Conservation (phyloP, 306 rosid species). For the Herpetospermum pedunculosum region DNA sequence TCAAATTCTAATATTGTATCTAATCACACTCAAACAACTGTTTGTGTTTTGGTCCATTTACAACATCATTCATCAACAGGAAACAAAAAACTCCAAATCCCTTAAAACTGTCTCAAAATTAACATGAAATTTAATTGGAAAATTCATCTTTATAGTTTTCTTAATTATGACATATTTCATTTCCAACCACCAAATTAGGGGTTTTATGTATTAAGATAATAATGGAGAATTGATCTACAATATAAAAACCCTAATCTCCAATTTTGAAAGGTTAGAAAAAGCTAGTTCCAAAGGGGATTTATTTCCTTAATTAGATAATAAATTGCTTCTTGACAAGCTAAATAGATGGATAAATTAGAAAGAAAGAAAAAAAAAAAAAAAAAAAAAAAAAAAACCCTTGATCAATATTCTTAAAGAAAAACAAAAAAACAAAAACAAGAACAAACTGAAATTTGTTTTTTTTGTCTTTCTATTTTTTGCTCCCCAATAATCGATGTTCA, state of each 20-base stretch:
- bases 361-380: too few relatives aligned
- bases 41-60: background rate
- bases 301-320: too few relatives aligned
- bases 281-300: too few relatives aligned
- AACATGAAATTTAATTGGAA: background rate
- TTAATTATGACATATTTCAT: background rate
- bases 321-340: background rate
- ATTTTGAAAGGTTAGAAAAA: too few relatives aligned
- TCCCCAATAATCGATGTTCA: background rate
- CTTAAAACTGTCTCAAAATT: too few relatives aligned
- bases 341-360: too few relatives aligned
- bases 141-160: background rate
- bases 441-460: background rate
- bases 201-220: background rate
- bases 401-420: background rate
- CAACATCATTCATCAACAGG: background rate
- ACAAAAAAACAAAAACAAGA: background rate
- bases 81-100: too few relatives aligned
- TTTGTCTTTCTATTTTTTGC: background rate
- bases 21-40: background rate
- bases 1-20: constrained; percentile 1
- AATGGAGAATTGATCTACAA: background rate
- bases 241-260: too few relatives aligned
- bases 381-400: too few relatives aligned
- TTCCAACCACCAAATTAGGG: background rate